phyloP scores from a whole-genome alignment of 2,329 filamentous ascomycete genomes.

The Pseudopyricularia cyperi region DNA sequence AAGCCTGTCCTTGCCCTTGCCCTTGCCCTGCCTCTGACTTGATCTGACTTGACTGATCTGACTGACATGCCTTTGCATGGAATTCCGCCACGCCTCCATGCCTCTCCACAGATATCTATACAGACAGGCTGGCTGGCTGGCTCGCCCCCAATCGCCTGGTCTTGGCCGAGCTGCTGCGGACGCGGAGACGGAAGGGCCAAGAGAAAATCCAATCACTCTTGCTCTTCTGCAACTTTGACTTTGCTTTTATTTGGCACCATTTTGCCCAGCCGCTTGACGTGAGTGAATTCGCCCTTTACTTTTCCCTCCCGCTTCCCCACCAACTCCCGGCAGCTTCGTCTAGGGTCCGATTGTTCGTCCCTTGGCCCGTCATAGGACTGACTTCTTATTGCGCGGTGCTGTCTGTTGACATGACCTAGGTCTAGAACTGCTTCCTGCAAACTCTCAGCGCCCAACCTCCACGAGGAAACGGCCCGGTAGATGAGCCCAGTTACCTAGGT shows the following conservation, averaged over 20 bases:
- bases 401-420: too few species aligned
- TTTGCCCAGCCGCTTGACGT: slow-evolving; percentile 1
- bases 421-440: too few species aligned
- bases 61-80: background rate
- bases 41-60: background rate
- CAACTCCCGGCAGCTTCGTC: background rate
- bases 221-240: background rate
- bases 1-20: too few species aligned
- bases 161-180: background rate
- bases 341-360: background rate
- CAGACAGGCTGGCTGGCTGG: too few species aligned
- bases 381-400: too few species aligned
- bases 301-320: background rate
- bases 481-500: too few species aligned
- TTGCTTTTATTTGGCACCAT: background rate
- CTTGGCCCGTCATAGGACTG: background rate
- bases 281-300: background rate
- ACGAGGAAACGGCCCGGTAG: too few species aligned
- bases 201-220: background rate
- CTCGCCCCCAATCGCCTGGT: background rate
- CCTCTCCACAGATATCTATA: background rate
- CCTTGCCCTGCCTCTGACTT: too few species aligned
- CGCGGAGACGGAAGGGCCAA: background rate
- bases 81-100: background rate
- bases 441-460: too few species aligned